Percentiles rank a stretch among this genome's conserved stretches.
phyloP scores from a whole-genome alignment of 1,139 yeast species.

The Geotrichum histeridarum region DNA sequence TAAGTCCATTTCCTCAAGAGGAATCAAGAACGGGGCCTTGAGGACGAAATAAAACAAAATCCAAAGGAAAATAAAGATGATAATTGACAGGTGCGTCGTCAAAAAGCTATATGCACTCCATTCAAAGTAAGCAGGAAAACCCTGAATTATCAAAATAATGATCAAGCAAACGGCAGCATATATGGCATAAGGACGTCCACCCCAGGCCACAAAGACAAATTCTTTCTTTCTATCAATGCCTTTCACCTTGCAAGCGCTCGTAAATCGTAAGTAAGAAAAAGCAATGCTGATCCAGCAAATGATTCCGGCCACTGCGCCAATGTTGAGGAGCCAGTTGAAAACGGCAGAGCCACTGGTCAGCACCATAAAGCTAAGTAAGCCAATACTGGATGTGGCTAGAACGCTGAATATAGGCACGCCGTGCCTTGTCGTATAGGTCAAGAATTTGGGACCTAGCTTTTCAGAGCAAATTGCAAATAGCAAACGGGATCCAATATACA shows the following conservation, averaged over 20 bases:
- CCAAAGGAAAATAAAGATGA: constrained; percentile 52
- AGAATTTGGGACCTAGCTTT: constrained; percentile 47
- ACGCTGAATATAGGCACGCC: constrained; percentile 48
- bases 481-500: constrained; percentile 49
- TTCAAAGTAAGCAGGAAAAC: constrained; percentile 58
- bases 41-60: constrained; percentile 46
- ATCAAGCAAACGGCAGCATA: constrained; percentile 56
- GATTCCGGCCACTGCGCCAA: constrained; percentile 58
- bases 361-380: constrained; percentile 66
- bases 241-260: constrained; percentile 56
- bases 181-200: constrained; percentile 51
- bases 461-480: constrained; percentile 46
- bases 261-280: constrained; percentile 43
- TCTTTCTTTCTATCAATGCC: constrained; percentile 23
- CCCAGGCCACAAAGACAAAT: constrained; percentile 45
- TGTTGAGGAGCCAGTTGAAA: constrained; percentile 61
- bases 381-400: constrained; percentile 49
- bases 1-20: constrained; percentile 58
- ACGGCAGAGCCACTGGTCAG: constrained; percentile 60
- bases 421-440: constrained; percentile 43
- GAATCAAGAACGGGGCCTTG: constrained; percentile 31
- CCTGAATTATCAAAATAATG: constrained; percentile 56
- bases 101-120: constrained; percentile 60
- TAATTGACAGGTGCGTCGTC: constrained; percentile 61
- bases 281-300: constrained; percentile 56